These are phyloP conservation scores for Entoloma clypeatum DNA, from an alignment of 1,284 basidiomycete genomes.

Conservation along the genomic window DNA sequence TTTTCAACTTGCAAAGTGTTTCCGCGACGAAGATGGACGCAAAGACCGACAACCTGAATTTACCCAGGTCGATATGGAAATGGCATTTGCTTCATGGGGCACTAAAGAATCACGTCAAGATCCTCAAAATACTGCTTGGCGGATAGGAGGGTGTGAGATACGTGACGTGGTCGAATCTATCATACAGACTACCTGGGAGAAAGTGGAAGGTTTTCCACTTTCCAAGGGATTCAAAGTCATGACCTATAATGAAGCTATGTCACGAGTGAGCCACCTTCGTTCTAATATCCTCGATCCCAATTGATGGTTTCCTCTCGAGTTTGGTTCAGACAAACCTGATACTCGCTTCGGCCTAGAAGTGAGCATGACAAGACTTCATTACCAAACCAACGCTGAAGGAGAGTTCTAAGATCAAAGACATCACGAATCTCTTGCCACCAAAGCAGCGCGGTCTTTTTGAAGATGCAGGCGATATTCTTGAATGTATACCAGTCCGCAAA, in stretches of 20 bases:
- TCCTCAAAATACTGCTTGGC: conserved; percentile 49
- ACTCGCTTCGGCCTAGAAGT: conserved; percentile 85
- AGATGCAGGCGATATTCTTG: conserved; percentile 43
- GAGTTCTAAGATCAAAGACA: conserved; percentile 46
- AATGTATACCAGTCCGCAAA: conserved; percentile 53
- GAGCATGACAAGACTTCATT: conserved; percentile 8
- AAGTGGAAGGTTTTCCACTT: conserved; percentile 55
- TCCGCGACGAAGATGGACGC: conserved; percentile 92
- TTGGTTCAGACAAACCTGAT: conserved; percentile 96
- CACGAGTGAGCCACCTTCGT: conserved; percentile 51
- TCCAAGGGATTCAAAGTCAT: conserved; percentile 68
- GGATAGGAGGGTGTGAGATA: conserved; percentile 81
- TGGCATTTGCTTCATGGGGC: conserved; percentile 90
- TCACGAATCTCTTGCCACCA: conserved; percentile 44
- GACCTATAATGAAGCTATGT: conserved; percentile 85
- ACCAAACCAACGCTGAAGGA: conserved; percentile 14
- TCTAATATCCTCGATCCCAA: conserved; percentile 8
- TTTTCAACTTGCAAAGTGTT: conserved; percentile 91
- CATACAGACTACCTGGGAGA: conserved; percentile 71
- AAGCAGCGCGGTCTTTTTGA: conserved; percentile 34
- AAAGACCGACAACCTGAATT: conserved; percentile 96
- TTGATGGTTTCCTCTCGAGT: conserved; percentile 42
- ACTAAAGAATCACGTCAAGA: conserved; percentile 19
- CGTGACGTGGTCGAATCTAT: conserved; percentile 72
- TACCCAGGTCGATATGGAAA: conserved; percentile 95